Evolutionary conservation across 2,329 filamentous ascomycete genomes (phyloP).

Genomic region (Alternaria dauci): DNA sequence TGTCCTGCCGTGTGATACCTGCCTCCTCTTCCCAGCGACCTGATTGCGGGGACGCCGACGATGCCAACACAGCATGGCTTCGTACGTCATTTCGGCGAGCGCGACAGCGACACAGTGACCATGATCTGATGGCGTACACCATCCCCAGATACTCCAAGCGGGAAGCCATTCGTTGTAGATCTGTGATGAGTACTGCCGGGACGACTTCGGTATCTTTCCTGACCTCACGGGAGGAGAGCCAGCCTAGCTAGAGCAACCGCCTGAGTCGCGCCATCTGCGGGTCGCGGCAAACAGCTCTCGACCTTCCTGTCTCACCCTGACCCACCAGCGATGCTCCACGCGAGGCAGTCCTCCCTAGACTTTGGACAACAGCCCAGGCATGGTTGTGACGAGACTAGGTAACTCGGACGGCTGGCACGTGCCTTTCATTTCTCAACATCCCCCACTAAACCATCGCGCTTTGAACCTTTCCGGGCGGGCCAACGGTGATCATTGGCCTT

Average conservation of each 20-base stretch:
- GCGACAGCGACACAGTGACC: not conserved
- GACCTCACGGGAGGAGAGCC: not conserved
- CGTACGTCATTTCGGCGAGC: slow-evolving; percentile 9
- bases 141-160: slow-evolving; percentile 6
- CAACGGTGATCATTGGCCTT: slow-evolving; percentile 19
- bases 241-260: slow-evolving; percentile 12
- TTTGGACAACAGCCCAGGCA: not conserved
- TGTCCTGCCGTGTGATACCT: slow-evolving; percentile 12
- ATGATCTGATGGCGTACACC: not conserved
- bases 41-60: slow-evolving; percentile 15
- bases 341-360: slow-evolving; percentile 13
- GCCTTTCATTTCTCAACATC: slow-evolving; percentile 14
- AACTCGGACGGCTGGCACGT: not conserved
- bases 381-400: not conserved
- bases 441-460: slow-evolving; percentile 5
- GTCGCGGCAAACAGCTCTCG: slow-evolving; percentile 19
- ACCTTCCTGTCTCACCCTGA: slow-evolving; percentile 10
- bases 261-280: slow-evolving; percentile 19
- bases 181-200: slow-evolving; percentile 1
- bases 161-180: slow-evolving; percentile 1
- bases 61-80: not conserved
- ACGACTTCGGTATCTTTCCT: slow-evolving; percentile 5
- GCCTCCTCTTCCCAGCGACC: slow-evolving; percentile 15
- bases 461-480: slow-evolving; percentile 8
- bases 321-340: slow-evolving; percentile 12